Evolutionary conservation across 139 green algal genomes (phyloP), one percentile per base, ranked within the genome.

Genomic region (Astrephomene gubernaculifera): DNA sequence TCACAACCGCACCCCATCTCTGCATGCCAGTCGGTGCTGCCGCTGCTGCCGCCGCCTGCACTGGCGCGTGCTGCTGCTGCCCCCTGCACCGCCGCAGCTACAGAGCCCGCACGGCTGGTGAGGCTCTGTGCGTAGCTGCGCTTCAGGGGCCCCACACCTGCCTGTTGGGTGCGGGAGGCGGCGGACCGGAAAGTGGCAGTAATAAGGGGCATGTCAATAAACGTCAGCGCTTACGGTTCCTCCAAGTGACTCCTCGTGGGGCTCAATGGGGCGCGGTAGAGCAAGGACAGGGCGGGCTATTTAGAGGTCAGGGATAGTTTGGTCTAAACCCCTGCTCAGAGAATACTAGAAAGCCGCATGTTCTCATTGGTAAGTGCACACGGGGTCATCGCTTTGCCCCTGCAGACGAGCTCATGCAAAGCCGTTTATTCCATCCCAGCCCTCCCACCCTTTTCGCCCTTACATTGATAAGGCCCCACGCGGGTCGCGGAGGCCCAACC

Each of bases 391-490:
- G n/a, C n/a, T n/a, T n/a, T n/a, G n/a, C n/a, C n/a, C n/a, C n/a
- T n/a, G n/a, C 29, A 41, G 29, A 17, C 35, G 65, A n/a, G 33
- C 65, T 49, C 35, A 19, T 10, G 10, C 35, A 49, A 72, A 3
- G 14, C 71, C 43, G 0, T 45, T 12, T 65, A 2, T 67, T 5
- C 8, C 52, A 24, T 1, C 21, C n/a, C n/a, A n/a, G 35, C 9
- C 35, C 9, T 17, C 3, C 31, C 29, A 67, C 53, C 53, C 52
- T 14, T 61, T 61, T 73, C 76, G n/a, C n/a, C n/a, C n/a, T n/a
- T n/a, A 83, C 76, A 25, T 72, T 10, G 5, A 83, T 19, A 19
- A 83, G 76, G 41, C 76, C 76, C 76, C 76, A 83, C 29, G 76
- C 76, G 0, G 76, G 76, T 24, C 76, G 39, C 39, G 76, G 31